Percentiles rank a stretch among this genome's conserved stretches.
phyloP scores from a whole-genome alignment of 2,329 filamentous ascomycete genomes.

The Sporothrix brunneoviolacea region DNA sequence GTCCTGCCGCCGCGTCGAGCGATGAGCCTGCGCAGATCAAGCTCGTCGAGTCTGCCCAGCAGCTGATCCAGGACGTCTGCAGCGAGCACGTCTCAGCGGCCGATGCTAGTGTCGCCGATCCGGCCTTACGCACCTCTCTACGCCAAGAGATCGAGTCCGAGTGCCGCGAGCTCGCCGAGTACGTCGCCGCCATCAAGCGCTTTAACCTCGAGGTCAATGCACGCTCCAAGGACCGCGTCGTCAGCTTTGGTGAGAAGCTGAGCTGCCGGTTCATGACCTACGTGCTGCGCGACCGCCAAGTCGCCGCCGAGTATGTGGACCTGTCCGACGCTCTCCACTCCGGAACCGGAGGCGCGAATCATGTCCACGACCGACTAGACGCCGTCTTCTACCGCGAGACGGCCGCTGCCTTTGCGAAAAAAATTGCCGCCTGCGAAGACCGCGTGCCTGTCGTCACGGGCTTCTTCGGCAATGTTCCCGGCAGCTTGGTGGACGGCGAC shows the following conservation, averaged over 20 bases:
- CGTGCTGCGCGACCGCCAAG: slow-evolving; percentile 70
- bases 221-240: slow-evolving; percentile 75
- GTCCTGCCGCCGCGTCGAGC: slow-evolving; percentile 38
- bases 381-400: slow-evolving; percentile 64
- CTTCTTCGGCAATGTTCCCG: slow-evolving; percentile 90
- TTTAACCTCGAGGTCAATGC: slow-evolving; percentile 71
- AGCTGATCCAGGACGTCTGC: slow-evolving; percentile 73
- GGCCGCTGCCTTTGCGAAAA: slow-evolving; percentile 53
- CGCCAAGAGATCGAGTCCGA: slow-evolving; percentile 65
- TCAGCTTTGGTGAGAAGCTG: slow-evolving; percentile 93
- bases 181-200: slow-evolving; percentile 55
- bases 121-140: slow-evolving; percentile 51
- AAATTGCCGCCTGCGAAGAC: slow-evolving; percentile 57
- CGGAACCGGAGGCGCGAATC: background rate
- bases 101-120: slow-evolving; percentile 52
- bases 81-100: slow-evolving; percentile 74
- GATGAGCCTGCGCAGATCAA: slow-evolving; percentile 46
- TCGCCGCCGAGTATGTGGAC: slow-evolving; percentile 85
- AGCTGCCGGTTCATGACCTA: slow-evolving; percentile 88
- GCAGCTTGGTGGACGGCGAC: slow-evolving; percentile 70
- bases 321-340: slow-evolving; percentile 48
- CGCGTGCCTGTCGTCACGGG: slow-evolving; percentile 72
- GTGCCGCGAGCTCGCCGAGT: slow-evolving; percentile 74
- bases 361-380: slow-evolving; percentile 48
- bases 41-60: slow-evolving; percentile 58